Evolutionary conservation across 2,329 filamentous ascomycete genomes (phyloP).

Genomic region (Sclerotinia trifoliorum): DNA sequence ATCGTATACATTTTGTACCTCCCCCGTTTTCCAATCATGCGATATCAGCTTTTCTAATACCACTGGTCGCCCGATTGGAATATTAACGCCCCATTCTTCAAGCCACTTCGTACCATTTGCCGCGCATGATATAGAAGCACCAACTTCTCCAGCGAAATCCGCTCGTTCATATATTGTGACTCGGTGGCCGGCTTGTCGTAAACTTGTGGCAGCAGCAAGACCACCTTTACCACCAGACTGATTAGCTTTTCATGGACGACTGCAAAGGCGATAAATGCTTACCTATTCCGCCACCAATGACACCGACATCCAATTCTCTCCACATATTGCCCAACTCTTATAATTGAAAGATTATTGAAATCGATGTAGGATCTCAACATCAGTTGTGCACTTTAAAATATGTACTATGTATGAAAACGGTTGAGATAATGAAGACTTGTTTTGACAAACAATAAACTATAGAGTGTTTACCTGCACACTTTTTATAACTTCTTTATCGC

Average conservation of each 20-base stretch:
- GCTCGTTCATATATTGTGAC: slow-evolving; percentile 65
- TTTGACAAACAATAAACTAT: neutral
- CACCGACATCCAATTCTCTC: slow-evolving; percentile 18
- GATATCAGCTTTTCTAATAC: slow-evolving; percentile 66
- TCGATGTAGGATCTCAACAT: neutral
- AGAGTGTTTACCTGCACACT: neutral
- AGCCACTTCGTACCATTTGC: slow-evolving; percentile 70
- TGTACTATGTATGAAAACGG: neutral
- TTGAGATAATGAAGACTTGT: neutral
- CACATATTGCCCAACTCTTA: neutral
- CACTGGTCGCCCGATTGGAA: slow-evolving; percentile 63
- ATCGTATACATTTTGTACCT: slow-evolving; percentile 62
- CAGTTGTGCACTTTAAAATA: neutral
- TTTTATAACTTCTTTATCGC: slow-evolving; percentile 8
- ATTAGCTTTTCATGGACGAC: neutral
- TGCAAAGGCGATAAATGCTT: neutral
- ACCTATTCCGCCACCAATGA: slow-evolving; percentile 24
- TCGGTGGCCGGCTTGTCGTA: slow-evolving; percentile 52
- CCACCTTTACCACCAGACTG: slow-evolving; percentile 42
- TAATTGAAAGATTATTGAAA: neutral
- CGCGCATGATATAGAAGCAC: slow-evolving; percentile 65
- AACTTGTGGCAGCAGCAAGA: slow-evolving; percentile 49
- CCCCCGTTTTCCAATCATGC: slow-evolving; percentile 67
- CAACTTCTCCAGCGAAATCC: slow-evolving; percentile 67
- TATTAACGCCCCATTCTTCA: slow-evolving; percentile 65